phyloP scores from a whole-genome alignment of 306 rosid species.

The Calophaca sinica region DNA sequence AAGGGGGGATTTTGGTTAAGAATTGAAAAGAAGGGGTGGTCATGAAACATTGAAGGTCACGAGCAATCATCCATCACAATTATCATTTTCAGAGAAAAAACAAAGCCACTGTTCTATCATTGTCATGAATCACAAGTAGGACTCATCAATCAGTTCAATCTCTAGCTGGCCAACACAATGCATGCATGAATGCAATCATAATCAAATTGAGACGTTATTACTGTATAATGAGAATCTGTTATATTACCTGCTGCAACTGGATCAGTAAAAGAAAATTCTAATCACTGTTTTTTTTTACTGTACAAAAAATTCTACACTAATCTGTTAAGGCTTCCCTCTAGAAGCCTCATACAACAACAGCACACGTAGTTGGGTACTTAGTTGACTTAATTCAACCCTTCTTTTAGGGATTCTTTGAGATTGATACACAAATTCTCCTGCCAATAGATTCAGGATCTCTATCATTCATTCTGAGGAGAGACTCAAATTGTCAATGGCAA shows the following conservation, averaged over 20 bases:
- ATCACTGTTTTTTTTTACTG: conserved; percentile 52
- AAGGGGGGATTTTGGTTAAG: not conserved
- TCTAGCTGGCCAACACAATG: conserved; percentile 52
- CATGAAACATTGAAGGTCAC: conserved; percentile 31
- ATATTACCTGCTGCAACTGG: conserved; percentile 27
- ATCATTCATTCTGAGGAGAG: conserved; percentile 61
- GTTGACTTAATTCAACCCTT: conserved; percentile 53
- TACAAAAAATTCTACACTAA: conserved; percentile 64
- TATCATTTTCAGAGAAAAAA: conserved; percentile 30
- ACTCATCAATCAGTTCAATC: conserved; percentile 39
- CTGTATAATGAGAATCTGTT: not conserved
- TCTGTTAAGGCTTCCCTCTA: conserved; percentile 48
- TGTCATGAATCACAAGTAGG: conserved; percentile 53
- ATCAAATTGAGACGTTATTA: conserved; percentile 27
- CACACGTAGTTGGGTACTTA: conserved; percentile 42
- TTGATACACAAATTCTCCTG: conserved; percentile 58
- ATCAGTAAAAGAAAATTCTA: conserved; percentile 43
- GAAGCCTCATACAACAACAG: conserved; percentile 57
- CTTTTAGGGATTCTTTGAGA: conserved; percentile 55
- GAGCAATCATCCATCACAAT: conserved; percentile 27
- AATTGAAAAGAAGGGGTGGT: conserved; percentile 10
- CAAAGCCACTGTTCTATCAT: conserved; percentile 47
- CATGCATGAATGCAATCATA: conserved; percentile 35
- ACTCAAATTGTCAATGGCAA: conserved; percentile 67
- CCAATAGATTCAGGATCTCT: conserved; percentile 46